Conservation (phyloP, 257 asterid species). For the Scutellaria barbata region DNA sequence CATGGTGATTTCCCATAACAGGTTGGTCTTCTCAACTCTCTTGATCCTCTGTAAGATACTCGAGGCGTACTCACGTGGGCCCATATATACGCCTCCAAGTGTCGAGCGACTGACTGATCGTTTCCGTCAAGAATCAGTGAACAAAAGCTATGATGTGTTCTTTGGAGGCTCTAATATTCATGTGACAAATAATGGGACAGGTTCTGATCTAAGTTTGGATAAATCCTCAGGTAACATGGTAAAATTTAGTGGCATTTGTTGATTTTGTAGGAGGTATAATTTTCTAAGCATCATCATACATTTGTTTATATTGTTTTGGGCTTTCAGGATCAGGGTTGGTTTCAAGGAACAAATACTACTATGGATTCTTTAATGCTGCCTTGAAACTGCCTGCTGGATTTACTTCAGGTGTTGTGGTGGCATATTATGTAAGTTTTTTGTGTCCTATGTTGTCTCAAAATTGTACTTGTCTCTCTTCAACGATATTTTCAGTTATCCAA, state of each 20-base stretch:
- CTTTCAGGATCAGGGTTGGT: conserved; percentile 70
- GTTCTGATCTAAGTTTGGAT: conserved; percentile 59
- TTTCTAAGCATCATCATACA: neutral
- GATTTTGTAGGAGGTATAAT: neutral
- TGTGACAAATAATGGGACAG: conserved; percentile 56
- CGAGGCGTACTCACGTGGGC: conserved; percentile 53
- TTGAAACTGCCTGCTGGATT: conserved; percentile 81
- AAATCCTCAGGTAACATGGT: conserved; percentile 60
- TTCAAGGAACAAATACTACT: conserved; percentile 67
- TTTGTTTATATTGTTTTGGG: neutral
- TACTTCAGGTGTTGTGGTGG: conserved; percentile 86
- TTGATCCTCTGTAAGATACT: conserved; percentile 32
- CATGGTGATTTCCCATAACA: conserved; percentile 42
- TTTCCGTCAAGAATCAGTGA: conserved; percentile 46
- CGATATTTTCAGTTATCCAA: conserved; percentile 54
- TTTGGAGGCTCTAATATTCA: conserved; percentile 63
- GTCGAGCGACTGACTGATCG: conserved; percentile 55
- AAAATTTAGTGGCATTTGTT: neutral
- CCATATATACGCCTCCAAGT: conserved; percentile 68
- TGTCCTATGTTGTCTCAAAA: neutral
- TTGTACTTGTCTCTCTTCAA: neutral
- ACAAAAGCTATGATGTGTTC: conserved; percentile 47
- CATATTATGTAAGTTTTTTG: conserved; percentile 65
- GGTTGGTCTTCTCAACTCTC: conserved; percentile 28
- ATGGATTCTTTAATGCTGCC: conserved; percentile 85